Conservation (phyloP, 139 green algal genomes). For the Chlorella sp. region DNA sequence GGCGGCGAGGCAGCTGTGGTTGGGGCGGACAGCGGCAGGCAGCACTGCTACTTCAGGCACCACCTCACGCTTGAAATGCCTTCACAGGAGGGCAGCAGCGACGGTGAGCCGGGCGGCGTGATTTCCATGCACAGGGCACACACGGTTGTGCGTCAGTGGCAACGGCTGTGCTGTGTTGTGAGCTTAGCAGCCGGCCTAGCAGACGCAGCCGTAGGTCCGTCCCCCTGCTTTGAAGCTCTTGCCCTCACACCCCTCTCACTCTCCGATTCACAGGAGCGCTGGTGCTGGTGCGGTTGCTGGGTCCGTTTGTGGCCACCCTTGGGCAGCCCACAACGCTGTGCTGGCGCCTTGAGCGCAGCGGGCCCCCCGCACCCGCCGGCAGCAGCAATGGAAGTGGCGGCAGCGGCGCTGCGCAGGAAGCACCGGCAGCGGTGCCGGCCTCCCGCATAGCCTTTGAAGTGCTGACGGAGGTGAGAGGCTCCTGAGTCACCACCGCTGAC, state of each 20-base stretch:
- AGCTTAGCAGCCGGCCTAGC: too few relatives aligned
- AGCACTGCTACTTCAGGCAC: conserved; percentile 41
- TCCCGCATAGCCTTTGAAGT: conserved; percentile 47
- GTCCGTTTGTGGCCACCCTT: conserved; percentile 54
- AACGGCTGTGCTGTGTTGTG: too few relatives aligned
- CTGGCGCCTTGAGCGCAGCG: conserved; percentile 63
- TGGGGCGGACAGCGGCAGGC: neutral
- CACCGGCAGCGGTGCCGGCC: neutral
- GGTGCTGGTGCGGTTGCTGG: conserved; percentile 55
- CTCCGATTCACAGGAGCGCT: conserved; percentile 19
- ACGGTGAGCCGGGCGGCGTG: too few relatives aligned
- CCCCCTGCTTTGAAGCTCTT: too few relatives aligned
- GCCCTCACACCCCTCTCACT: too few relatives aligned
- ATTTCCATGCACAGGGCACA: too few relatives aligned
- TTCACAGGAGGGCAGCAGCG: conserved; percentile 12
- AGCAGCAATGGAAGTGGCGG: neutral
- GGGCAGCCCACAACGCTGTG: conserved; percentile 56
- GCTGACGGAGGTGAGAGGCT: conserved; percentile 32
- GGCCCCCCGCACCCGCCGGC: neutral
- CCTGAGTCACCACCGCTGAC: too few relatives aligned
- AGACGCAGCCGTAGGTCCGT: too few relatives aligned
- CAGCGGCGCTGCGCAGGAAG: neutral
- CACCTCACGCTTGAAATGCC: conserved; percentile 38
- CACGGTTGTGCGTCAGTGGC: too few relatives aligned
- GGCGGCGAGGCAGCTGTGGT: neutral